Percentiles rank a stretch among this genome's conserved stretches.
Conservation (phyloP, 495 filamentous ascomycete species). For the Aspergillus biplanus region DNA sequence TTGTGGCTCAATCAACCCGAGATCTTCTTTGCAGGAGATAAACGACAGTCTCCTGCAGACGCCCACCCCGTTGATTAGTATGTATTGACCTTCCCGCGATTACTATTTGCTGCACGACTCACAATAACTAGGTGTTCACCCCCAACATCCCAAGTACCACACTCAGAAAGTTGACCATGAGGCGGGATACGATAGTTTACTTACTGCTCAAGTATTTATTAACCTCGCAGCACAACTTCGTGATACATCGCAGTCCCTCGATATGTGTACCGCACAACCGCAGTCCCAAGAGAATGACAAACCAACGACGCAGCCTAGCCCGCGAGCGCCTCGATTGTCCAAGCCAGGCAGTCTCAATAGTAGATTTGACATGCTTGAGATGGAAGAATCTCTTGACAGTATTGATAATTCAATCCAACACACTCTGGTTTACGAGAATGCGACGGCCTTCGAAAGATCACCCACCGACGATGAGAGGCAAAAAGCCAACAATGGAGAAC, state of each 20-base stretch:
- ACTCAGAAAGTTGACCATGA: constrained; percentile 55
- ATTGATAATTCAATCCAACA: background rate
- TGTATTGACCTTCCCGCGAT: constrained; percentile 10
- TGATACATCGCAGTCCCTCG: constrained; percentile 22
- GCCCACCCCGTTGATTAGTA: constrained; percentile 51
- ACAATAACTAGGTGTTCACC: constrained; percentile 32
- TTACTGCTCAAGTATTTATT: constrained; percentile 68
- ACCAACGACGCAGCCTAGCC: background rate
- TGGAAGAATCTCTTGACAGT: constrained; percentile 14
- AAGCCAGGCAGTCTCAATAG: constrained; percentile 13
- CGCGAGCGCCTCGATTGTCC: background rate
- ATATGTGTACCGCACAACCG: background rate
- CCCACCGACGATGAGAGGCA: constrained; percentile 7
- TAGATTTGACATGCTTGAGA: constrained; percentile 23
- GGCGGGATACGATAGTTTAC: constrained; percentile 74
- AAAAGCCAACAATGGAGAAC: constrained; percentile 24
- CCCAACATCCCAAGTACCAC: constrained; percentile 53
- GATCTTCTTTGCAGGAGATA: constrained; percentile 55
- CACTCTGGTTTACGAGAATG: background rate
- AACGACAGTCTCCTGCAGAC: constrained; percentile 44
- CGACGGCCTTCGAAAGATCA: background rate
- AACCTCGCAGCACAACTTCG: constrained; percentile 60
- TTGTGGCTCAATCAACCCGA: constrained; percentile 53
- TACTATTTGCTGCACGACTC: background rate
- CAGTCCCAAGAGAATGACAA: background rate